Conservation (phyloP, 148 eudicot genomes). For the Silene uniflora region DNA sequence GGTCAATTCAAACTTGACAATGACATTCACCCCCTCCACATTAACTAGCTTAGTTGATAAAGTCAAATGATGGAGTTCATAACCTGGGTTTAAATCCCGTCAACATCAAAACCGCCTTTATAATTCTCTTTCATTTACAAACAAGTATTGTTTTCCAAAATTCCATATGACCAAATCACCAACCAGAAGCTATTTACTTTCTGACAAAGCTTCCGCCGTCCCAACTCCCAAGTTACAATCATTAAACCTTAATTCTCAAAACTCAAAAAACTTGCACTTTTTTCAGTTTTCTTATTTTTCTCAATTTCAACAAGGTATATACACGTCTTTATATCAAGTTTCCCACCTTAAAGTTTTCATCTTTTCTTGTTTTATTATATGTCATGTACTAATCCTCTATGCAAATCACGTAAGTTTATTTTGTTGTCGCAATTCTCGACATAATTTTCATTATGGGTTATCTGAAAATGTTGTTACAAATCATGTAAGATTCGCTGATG, state of each 20-base stretch:
- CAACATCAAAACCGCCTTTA: too few relatives aligned
- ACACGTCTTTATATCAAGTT: background rate
- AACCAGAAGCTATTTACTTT: conserved; percentile 22
- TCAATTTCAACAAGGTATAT: conserved; percentile 19
- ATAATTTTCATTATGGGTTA: background rate
- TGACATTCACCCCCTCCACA: too few relatives aligned
- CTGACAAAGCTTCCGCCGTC: conserved; percentile 21
- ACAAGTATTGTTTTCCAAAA: background rate
- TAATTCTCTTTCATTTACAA: too few relatives aligned
- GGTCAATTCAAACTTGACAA: too few relatives aligned
- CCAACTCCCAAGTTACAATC: conserved; percentile 5
- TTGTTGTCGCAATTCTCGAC: background rate
- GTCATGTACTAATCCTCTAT: background rate
- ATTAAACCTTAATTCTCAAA: conserved; percentile 15
- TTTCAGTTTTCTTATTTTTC: background rate
- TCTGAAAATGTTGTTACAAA: too few relatives aligned
- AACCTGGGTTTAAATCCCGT: too few relatives aligned
- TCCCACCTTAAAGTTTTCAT: background rate
- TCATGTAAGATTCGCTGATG: too few relatives aligned
- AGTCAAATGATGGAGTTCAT: too few relatives aligned
- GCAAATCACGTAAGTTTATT: background rate
- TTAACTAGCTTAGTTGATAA: too few relatives aligned
- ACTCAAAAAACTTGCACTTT: background rate
- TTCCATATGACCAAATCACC: conserved; percentile 8
- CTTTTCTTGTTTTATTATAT: background rate